phyloP scores from a whole-genome alignment of 2,329 filamentous ascomycete species.

The Fusarium poae region DNA sequence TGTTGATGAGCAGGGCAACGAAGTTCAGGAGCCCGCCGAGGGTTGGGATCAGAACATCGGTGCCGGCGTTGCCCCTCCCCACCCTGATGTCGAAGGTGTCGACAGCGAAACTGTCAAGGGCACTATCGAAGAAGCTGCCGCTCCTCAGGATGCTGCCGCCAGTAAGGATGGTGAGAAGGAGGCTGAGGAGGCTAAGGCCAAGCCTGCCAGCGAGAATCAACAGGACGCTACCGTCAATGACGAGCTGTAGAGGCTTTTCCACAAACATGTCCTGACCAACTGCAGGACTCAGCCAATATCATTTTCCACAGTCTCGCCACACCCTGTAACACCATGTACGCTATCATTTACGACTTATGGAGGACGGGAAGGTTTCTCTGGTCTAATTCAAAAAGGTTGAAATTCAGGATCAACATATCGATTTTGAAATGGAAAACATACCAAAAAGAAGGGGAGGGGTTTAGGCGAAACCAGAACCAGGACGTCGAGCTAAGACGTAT shows the following conservation, averaged over 20 bases:
- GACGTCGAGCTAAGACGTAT: slow-evolving; percentile 38
- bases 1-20: slow-evolving; percentile 83
- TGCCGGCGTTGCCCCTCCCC: slow-evolving; percentile 66
- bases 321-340: slow-evolving; percentile 48
- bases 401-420: slow-evolving; percentile 14
- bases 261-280: neutral
- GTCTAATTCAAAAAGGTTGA: slow-evolving; percentile 22
- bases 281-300: slow-evolving; percentile 1
- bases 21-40: slow-evolving; percentile 67
- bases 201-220: slow-evolving; percentile 73
- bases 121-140: slow-evolving; percentile 53
- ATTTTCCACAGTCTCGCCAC: slow-evolving; percentile 5
- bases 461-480: slow-evolving; percentile 34
- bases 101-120: slow-evolving; percentile 68
- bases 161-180: slow-evolving; percentile 72
- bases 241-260: slow-evolving; percentile 51
- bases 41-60: slow-evolving; percentile 55
- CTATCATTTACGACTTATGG: slow-evolving; percentile 47
- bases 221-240: slow-evolving; percentile 67
- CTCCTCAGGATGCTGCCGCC: slow-evolving; percentile 56
- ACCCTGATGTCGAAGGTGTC: slow-evolving; percentile 71
- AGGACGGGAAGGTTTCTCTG: slow-evolving; percentile 26
- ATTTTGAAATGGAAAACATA: slow-evolving; percentile 20
- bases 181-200: slow-evolving; percentile 66
- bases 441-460: slow-evolving; percentile 33